Evolutionary conservation across 768 basidiomycete genomes (phyloP), one percentile per base, ranked within the genome.

Genomic region (Gloeopeniophorella convolvens): DNA sequence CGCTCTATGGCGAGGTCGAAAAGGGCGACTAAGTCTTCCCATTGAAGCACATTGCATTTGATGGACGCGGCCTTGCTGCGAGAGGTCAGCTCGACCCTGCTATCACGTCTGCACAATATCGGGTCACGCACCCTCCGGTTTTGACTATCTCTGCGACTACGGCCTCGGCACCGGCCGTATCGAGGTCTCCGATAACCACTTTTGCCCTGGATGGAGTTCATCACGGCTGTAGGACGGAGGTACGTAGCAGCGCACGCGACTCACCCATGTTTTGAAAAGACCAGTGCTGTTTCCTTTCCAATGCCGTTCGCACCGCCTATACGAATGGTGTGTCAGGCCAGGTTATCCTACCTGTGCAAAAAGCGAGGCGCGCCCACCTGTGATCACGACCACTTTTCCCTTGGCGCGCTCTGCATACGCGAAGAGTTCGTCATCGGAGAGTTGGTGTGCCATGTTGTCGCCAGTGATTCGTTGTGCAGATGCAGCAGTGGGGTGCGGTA

Each of bases 11-110:
- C 65, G 15, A 60, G 44, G 27, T 66, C 59, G 49, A 69, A 69
- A 11, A 69, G 60, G 11, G 58, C 46, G 10, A 68, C 59, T 33
- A 60, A 61, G 16, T 60, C 57, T 8, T 60, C 62, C 62, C 61
- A 63, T 12, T 27, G 51, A 11, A 55, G 48, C 1, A 63, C 62
- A 28, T 63, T 54, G 46, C 61, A 62, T 34, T 45, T 31, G 27
- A 27, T 34, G 8, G 32, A 47, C 12, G 26, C 26, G 2, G 59
- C 62, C 5, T 46, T 62, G 15, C 16, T 3, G 15, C 5, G 21
- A n/a, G 31, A 18, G 11, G 5, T 23, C 16, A 27, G 16, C 11
- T 42, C 6, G n/a, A 18, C 1, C n/a, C 23, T 20, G 20, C 5
- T 20, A 16, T 34, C 20, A 26, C 20, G 15, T 4, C 23, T 26